phyloP scores from a whole-genome alignment of 2,329 filamentous ascomycete genomes.

The Albophoma yamanashiensis region DNA sequence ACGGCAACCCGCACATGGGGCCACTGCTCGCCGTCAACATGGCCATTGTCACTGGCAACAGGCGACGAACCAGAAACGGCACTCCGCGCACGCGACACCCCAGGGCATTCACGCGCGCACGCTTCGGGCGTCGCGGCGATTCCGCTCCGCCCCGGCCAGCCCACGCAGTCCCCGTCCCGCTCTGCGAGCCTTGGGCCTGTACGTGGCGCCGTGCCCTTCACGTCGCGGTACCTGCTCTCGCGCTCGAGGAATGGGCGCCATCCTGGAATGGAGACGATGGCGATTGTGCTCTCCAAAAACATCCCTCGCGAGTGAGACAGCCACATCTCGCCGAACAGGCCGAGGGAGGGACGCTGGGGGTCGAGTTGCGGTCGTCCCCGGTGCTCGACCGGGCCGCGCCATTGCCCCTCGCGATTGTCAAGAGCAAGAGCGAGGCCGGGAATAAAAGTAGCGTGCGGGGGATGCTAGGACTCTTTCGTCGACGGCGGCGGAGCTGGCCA shows the following conservation, averaged over 20 bases:
- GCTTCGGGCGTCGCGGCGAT: background rate
- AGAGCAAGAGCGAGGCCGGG: background rate
- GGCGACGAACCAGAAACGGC: background rate
- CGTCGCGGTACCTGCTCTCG: background rate
- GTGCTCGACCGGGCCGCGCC: background rate
- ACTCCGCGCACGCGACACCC: background rate
- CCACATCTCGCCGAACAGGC: slow-evolving; percentile 12
- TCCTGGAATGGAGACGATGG: slow-evolving; percentile 7
- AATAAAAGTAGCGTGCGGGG: background rate
- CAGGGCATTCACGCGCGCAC: background rate
- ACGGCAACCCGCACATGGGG: background rate
- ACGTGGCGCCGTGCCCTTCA: background rate
- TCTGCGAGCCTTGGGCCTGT: background rate
- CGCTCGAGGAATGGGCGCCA: slow-evolving; percentile 2
- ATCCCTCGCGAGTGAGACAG: slow-evolving; percentile 17
- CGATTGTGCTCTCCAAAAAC: slow-evolving; percentile 15
- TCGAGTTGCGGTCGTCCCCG: background rate
- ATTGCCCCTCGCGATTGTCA: background rate
- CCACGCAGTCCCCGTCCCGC: background rate
- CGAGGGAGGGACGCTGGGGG: background rate
- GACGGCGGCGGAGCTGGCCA: background rate
- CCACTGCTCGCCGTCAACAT: background rate
- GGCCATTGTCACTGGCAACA: background rate
- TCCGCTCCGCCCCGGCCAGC: background rate
- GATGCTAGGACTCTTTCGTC: background rate